Base-by-base conservation (phyloP, 2,329 filamentous ascomycete genomes). In the Kalaharituber pfeilii region DNA sequence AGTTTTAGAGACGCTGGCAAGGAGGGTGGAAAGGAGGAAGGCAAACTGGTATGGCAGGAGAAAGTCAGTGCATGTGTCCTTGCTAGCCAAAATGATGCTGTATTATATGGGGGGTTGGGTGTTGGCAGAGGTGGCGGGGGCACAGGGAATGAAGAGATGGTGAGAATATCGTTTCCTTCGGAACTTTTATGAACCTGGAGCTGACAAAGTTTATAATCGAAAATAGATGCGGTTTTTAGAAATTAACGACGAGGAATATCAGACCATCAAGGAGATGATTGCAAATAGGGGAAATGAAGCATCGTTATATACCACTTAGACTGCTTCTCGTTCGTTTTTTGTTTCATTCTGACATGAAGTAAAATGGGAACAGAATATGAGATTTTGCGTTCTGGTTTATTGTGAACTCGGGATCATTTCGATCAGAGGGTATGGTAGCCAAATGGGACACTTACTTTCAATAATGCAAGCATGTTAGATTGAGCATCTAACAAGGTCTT, bases 21-120 rank as follows among this genome's bases (percentile, higher is more conserved):
- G 5, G 77, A 89, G 66, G 78, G 81, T 53, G 26, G 54, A 9
- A 50, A 53, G 56, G 52, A 53, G 24, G 54, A 42, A 64, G 51
- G 67, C 66, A 59, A 94, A 64, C 88, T 89, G 0, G 89, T 96
- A 0, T 98, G 89, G 89, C 85, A 93, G 66, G 82, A 88, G 60
- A 77, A 89, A 53, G 88, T 94, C 1, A 81, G 79, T 67, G 84
- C 82, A 67, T 83, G 83, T 18, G 78, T 95, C 44, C 77, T 81
- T 51, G 75, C 77, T 8, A 94, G 86, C 64, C 70, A 86, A 50
- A 84, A 85, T 1, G 89, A 96, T 61, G 72, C 80, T 1, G 80
- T 86, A 3, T 69, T 96, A 24, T 96, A 81, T 69, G 86, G 86
- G 5, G 75, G 74, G 56, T 71, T 72, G 4, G 73, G 74, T 44